Percentiles rank a stretch among this genome's conserved stretches.
These are phyloP conservation scores for Acrodontium crateriforme DNA, from an alignment of 2,329 filamentous ascomycete species.

Conservation along the genomic window DNA sequence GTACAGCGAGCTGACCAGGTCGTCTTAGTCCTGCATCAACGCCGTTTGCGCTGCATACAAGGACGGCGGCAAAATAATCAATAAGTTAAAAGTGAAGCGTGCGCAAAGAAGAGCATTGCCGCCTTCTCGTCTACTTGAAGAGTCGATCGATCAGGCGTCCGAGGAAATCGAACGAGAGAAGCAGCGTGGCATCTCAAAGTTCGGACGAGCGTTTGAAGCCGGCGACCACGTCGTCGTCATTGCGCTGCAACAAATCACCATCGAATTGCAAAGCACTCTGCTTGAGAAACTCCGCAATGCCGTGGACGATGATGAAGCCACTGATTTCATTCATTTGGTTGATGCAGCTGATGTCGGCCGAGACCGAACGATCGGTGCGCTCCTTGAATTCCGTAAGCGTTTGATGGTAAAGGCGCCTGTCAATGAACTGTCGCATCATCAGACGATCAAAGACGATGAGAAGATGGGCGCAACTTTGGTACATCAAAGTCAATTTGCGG, in stretches of 20 bases:
- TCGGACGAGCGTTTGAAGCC: conserved; percentile 18
- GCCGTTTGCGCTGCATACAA: conserved; percentile 15
- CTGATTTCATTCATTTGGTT: conserved; percentile 17
- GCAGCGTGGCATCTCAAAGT: conserved; percentile 16
- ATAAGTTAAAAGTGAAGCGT: conserved; percentile 20
- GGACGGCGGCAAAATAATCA: conserved; percentile 18
- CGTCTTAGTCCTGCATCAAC: conserved; percentile 14
- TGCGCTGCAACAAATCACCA: conserved; percentile 19
- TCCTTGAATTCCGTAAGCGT: conserved; percentile 18
- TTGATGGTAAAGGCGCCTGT: conserved; percentile 10
- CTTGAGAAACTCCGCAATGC: conserved; percentile 18
- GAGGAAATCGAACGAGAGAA: conserved; percentile 21
- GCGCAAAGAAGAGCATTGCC: conserved; percentile 16
- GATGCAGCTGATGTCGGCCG: conserved; percentile 18
- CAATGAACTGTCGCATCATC: conserved; percentile 1
- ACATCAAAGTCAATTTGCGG: too few relatives aligned
- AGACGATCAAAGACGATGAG: too few relatives aligned
- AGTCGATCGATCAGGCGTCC: conserved; percentile 18
- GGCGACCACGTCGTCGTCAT: conserved; percentile 20
- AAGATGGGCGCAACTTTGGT: too few relatives aligned
- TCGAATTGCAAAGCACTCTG: conserved; percentile 17
- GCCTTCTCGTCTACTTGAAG: conserved; percentile 18
- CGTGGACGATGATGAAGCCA: conserved; percentile 15
- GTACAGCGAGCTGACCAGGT: neutral
- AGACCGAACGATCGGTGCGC: conserved; percentile 16